Evolutionary conservation across 2,329 filamentous ascomycete genomes (phyloP).

Genomic region (Sclerotinia glacialis): DNA sequence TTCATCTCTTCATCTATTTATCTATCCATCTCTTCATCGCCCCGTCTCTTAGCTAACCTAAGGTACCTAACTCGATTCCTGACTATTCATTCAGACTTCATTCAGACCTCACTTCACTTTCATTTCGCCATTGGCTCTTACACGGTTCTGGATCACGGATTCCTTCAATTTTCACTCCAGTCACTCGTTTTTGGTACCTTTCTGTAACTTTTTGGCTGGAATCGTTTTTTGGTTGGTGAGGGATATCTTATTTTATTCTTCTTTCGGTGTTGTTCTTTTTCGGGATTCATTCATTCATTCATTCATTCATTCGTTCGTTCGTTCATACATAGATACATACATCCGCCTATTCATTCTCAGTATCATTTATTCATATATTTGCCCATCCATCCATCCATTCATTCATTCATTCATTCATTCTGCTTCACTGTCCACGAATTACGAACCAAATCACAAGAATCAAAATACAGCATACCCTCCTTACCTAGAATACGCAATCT

Average conservation of each 20-base stretch:
- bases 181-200: slow-evolving; percentile 15
- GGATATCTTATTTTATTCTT: background rate
- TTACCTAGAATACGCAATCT: background rate
- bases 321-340: no score
- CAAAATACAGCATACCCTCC: background rate
- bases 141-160: background rate
- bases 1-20: background rate
- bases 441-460: background rate
- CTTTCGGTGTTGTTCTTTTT: no score
- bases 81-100: slow-evolving; percentile 6
- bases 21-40: background rate
- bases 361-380: background rate
- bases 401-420: background rate
- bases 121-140: background rate
- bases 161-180: no score
- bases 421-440: background rate
- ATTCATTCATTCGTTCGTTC: no score
- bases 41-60: no score
- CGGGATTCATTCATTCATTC: background rate
- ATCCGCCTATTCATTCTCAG: no score
- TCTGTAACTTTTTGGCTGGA: background rate
- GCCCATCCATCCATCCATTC: no score
- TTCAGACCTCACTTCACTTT: background rate
- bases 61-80: background rate
- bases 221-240: background rate